A percentile compares a stretch with the other conserved stretches of the same genome.
Conservation (phyloP, 345 rosid species). For the Bruguiera gymnorhiza region DNA sequence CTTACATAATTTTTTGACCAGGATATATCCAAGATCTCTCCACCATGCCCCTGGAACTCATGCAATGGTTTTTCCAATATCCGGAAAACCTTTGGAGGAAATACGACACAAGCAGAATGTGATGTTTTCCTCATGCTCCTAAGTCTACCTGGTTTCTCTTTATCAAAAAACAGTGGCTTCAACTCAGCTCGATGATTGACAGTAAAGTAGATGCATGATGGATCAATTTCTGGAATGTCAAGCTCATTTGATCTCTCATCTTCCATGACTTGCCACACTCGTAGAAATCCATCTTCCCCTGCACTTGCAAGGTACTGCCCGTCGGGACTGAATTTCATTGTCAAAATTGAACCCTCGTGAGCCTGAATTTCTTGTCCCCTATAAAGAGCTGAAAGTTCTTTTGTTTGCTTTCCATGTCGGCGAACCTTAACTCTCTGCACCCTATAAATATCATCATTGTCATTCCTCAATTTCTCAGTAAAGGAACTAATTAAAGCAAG, state of each 20-base stretch:
- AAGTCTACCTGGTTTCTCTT: constrained; percentile 22
- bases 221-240: constrained; percentile 25
- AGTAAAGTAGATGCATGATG: constrained; percentile 39
- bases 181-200: constrained; percentile 30
- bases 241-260: constrained; percentile 14
- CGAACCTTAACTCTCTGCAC: constrained; percentile 46
- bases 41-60: constrained; percentile 47
- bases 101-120: constrained; percentile 36
- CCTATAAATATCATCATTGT: constrained; percentile 20
- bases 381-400: constrained; percentile 25
- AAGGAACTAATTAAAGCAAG: too few relatives aligned
- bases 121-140: constrained; percentile 26
- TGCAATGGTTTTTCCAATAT: constrained; percentile 43
- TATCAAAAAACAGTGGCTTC: constrained; percentile 23
- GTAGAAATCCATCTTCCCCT: constrained; percentile 32
- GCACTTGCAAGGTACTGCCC: constrained; percentile 32
- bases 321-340: constrained; percentile 32
- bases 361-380: constrained; percentile 26
- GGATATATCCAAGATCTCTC: constrained; percentile 47
- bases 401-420: constrained; percentile 17
- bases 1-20: constrained; percentile 42
- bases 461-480: constrained; percentile 32
- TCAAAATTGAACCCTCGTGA: constrained; percentile 30
- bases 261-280: constrained; percentile 27
- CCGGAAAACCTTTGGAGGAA: constrained; percentile 41